phyloP scores from a whole-genome alignment of 192 early-diverging fungal species.

The Podila clonocystis region DNA sequence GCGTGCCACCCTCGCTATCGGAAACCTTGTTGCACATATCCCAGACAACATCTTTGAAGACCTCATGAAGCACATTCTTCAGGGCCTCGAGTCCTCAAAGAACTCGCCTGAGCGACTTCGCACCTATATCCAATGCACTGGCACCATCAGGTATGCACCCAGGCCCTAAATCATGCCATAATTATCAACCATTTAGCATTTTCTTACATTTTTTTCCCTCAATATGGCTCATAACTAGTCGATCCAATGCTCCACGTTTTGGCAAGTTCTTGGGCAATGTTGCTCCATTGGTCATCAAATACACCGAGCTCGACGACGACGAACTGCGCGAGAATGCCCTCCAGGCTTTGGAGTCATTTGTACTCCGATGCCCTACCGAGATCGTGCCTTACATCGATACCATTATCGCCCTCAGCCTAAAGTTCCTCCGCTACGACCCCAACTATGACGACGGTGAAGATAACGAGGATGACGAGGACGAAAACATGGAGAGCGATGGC shows the following conservation, averaged over 20 bases:
- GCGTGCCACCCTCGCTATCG: slow-evolving; percentile 75
- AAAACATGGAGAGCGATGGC: slow-evolving; percentile 66
- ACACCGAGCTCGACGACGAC: slow-evolving; percentile 72
- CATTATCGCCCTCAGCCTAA: slow-evolving; percentile 69
- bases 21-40: slow-evolving; percentile 70
- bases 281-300: slow-evolving; percentile 70
- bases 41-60: slow-evolving; percentile 78
- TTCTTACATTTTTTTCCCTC: background rate
- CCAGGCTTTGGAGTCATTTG: slow-evolving; percentile 81
- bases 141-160: slow-evolving; percentile 71
- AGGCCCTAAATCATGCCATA: too few relatives aligned
- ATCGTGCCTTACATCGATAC: slow-evolving; percentile 68
- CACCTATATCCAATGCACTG: slow-evolving; percentile 76
- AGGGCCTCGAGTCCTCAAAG: slow-evolving; percentile 61
- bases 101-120: slow-evolving; percentile 71
- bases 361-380: slow-evolving; percentile 80
- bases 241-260: slow-evolving; percentile 73
- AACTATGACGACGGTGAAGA: slow-evolving; percentile 85
- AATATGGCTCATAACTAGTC: slow-evolving; percentile 55
- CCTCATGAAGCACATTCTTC: slow-evolving; percentile 63
- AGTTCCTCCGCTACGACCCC: slow-evolving; percentile 84
- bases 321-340: slow-evolving; percentile 86
- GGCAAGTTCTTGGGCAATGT: slow-evolving; percentile 71
- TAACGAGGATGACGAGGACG: slow-evolving; percentile 71
- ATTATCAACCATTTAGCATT: background rate